A percentile compares a stretch with the other conserved stretches of the same genome.
Conservation (phyloP, 805 yeast genomes). For the Starmerella sp. region DNA sequence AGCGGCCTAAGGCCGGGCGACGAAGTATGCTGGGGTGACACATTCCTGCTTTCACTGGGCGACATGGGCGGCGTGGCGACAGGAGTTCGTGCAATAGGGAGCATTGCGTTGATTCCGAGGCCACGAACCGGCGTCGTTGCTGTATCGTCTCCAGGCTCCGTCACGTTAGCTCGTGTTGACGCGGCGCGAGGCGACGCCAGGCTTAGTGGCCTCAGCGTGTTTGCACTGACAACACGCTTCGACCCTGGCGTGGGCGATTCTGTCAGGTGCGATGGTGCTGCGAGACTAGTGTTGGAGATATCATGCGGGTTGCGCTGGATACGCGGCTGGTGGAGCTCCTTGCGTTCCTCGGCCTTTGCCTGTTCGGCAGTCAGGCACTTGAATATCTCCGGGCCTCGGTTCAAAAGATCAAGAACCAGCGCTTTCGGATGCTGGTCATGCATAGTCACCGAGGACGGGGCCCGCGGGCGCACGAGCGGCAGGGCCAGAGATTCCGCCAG, state of each 20-base stretch:
- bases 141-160: not conserved
- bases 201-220: slow-evolving; percentile 5
- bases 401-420: slow-evolving; percentile 24
- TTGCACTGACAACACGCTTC: not conserved
- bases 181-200: not conserved
- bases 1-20: slow-evolving; percentile 2
- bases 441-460: slow-evolving; percentile 24
- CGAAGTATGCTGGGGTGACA: not conserved
- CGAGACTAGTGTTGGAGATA: not conserved
- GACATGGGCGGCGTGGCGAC: not conserved
- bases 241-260: slow-evolving; percentile 2
- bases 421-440: slow-evolving; percentile 25
- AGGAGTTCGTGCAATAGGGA: slow-evolving; percentile 4
- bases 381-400: slow-evolving; percentile 21
- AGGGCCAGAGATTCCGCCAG: slow-evolving; percentile 21
- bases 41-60: not conserved
- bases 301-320: not conserved
- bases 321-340: not conserved
- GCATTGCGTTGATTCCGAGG: slow-evolving; percentile 9
- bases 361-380: slow-evolving; percentile 13
- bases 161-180: not conserved
- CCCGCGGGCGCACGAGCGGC: slow-evolving; percentile 27
- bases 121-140: slow-evolving; percentile 4
- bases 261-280: not conserved
- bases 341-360: slow-evolving; percentile 1